Evolutionary conservation across 1,139 yeast genomes (phyloP), one percentile per base, ranked within the genome.

Genomic region (Sugiyamaella novakii): DNA sequence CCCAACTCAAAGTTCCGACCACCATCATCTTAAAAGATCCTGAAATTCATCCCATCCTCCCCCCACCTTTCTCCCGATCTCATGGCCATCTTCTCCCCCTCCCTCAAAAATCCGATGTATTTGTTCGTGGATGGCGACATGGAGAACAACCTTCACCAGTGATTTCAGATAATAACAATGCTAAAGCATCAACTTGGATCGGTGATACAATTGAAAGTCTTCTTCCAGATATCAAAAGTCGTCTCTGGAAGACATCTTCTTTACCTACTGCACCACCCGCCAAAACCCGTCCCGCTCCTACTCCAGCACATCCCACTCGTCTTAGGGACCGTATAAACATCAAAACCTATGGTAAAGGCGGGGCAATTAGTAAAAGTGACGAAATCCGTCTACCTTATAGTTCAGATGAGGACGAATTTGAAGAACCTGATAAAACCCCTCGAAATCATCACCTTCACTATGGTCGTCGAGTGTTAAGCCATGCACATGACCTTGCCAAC

Each of bases 1-100:
- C 47, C 12, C 48, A 47, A 5, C 47, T 59, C 19, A 34, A 47
- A 10, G 40, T 54, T 1, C 62, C 62, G 21, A 17, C 33, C 3
- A n/a, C 17, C 4, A 15, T 25, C 7, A n/a, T 10, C 15, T 19
- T 27, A 12, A 17, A 22, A 21, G 22, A 21, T n/a, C 41, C 29
- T 3, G 28, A 24, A 22, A 15, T 17, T 24, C 22, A 5, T 12
- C 29, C 11, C 33, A 5, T n/a, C 2, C 10, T 38, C 33, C 29
- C 31, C 7, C 33, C 6, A 15, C 7, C 11, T 10, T 21, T 21
- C 8, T n/a, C 21, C 12, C 17, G 24, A 24, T 3, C 31, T 4
- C 12, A 24, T n/a, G n/a, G 12, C 21, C 22, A 33, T n/a, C 15
- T 10, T 31, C 35, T 31, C n/a, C 8, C 27, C 10, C 35, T 31